Evolutionary conservation across 805 yeast genomes (phyloP).

Genomic region (Spathaspora girioi): DNA sequence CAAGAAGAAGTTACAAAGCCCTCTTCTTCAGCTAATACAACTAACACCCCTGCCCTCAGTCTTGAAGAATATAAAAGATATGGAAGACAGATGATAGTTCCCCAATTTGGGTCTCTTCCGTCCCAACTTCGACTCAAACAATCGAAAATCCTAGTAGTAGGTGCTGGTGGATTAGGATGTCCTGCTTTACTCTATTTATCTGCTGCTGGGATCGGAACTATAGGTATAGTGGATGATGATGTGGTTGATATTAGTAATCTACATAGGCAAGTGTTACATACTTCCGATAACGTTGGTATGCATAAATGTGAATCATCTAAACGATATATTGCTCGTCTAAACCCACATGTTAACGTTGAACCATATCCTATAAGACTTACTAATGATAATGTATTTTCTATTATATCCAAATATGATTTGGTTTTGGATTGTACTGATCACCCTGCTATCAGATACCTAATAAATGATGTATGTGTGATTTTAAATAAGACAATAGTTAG

Average conservation of each 20-base stretch:
- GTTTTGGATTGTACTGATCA: conserved; percentile 94
- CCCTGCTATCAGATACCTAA: conserved; percentile 80
- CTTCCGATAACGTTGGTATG: conserved; percentile 61
- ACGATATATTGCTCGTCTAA: conserved; percentile 46
- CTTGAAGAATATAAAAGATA: conserved; percentile 76
- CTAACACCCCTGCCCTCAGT: conserved; percentile 16
- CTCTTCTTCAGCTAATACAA: not conserved
- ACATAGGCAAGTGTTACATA: conserved; percentile 86
- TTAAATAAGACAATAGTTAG: conserved; percentile 72
- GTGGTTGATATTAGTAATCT: conserved; percentile 78
- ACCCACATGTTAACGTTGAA: conserved; percentile 60
- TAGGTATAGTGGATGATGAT: conserved; percentile 89
- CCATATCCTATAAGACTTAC: conserved; percentile 52
- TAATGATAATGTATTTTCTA: conserved; percentile 56
- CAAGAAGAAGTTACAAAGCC: not conserved
- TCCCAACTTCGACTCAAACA: conserved; percentile 56
- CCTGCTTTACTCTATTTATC: conserved; percentile 83
- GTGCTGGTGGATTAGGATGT: conserved; percentile 97
- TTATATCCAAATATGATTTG: conserved; percentile 64
- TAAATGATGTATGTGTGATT: conserved; percentile 79
- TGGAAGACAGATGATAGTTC: conserved; percentile 95
- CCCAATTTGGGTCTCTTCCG: conserved; percentile 55
- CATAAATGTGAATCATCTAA: conserved; percentile 80
- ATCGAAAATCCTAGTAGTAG: conserved; percentile 70
- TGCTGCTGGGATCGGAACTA: conserved; percentile 81